These are phyloP conservation scores for Geoglossum glabrum DNA, from an alignment of 495 filamentous ascomycete species.

Conservation along the genomic window DNA sequence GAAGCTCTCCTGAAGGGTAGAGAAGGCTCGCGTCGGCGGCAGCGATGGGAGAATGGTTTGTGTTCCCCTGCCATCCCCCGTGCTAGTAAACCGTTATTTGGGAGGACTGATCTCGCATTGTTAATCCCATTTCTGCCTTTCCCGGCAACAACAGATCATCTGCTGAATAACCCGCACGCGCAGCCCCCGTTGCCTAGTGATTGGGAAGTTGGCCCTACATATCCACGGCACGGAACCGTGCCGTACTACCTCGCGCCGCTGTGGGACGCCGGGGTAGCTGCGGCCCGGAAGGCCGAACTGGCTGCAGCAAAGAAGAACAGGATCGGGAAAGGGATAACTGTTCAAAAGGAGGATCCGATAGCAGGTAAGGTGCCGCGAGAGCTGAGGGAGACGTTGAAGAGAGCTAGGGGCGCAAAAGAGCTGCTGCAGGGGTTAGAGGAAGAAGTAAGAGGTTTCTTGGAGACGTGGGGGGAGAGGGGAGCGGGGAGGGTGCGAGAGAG, in stretches of 20 bases:
- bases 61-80: conserved; percentile 3
- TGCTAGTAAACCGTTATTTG: not conserved
- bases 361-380: conserved; percentile 25
- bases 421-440: conserved; percentile 46
- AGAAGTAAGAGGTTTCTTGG: conserved; percentile 39
- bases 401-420: conserved; percentile 42
- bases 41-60: conserved; percentile 89
- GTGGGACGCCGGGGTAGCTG: conserved; percentile 54
- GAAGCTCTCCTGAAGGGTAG: conserved; percentile 79
- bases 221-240: conserved; percentile 47
- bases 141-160: conserved; percentile 37
- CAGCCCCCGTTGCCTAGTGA: conserved; percentile 63
- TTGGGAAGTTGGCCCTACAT: conserved; percentile 60
- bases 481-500: conserved; percentile 13
- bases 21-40: conserved; percentile 70
- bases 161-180: conserved; percentile 70
- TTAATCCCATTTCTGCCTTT: not conserved
- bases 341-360: conserved; percentile 13
- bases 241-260: conserved; percentile 79
- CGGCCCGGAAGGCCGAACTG: conserved; percentile 21
- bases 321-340: conserved; percentile 12
- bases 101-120: not conserved
- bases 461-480: conserved; percentile 21
- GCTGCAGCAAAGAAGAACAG: conserved; percentile 22
- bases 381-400: conserved; percentile 42